Evolutionary conservation across 257 asterid species (phyloP).

Genomic region (Gynochthodes officinalis): DNA sequence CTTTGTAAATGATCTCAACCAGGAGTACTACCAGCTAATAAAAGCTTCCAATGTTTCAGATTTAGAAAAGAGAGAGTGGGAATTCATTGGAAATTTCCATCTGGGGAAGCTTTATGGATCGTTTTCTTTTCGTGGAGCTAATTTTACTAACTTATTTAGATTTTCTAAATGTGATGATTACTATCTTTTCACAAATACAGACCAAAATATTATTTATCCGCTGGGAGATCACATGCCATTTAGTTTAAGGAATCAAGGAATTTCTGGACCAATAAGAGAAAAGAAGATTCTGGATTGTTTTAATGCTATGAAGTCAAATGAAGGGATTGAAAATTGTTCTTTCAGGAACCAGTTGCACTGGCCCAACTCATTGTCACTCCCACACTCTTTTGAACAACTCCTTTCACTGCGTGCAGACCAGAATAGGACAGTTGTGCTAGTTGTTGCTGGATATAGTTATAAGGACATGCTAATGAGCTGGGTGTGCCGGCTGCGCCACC

Average conservation of each 20-base stretch:
- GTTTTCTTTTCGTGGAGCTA: slow-evolving; percentile 55
- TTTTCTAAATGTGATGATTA: slow-evolving; percentile 41
- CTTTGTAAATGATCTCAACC: slow-evolving; percentile 33
- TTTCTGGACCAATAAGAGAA: slow-evolving; percentile 27
- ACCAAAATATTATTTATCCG: slow-evolving; percentile 46
- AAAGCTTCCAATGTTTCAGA: slow-evolving; percentile 25
- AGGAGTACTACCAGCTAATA: slow-evolving; percentile 16
- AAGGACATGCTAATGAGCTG: slow-evolving; percentile 98
- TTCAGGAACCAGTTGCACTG: slow-evolving; percentile 24
- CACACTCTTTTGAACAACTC: slow-evolving; percentile 55
- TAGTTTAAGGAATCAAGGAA: slow-evolving; percentile 38
- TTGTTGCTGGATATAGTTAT: slow-evolving; percentile 84
- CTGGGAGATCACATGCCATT: slow-evolving; percentile 28
- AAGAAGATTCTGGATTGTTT: slow-evolving; percentile 44
- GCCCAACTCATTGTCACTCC: slow-evolving; percentile 38
- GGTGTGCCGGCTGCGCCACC: slow-evolving; percentile 73
- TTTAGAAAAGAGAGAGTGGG: slow-evolving; percentile 49
- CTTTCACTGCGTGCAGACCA: slow-evolving; percentile 55
- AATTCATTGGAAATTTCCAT: slow-evolving; percentile 51
- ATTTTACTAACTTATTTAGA: slow-evolving; percentile 45
- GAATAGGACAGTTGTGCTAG: slow-evolving; percentile 68
- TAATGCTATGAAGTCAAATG: slow-evolving; percentile 32
- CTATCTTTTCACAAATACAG: slow-evolving; percentile 45
- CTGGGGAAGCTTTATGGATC: slow-evolving; percentile 77
- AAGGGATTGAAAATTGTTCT: slow-evolving; percentile 39